A percentile compares a stretch with the other conserved stretches of the same genome.
phyloP scores from a whole-genome alignment of 768 basidiomycete genomes.

The Suillus brevipes region DNA sequence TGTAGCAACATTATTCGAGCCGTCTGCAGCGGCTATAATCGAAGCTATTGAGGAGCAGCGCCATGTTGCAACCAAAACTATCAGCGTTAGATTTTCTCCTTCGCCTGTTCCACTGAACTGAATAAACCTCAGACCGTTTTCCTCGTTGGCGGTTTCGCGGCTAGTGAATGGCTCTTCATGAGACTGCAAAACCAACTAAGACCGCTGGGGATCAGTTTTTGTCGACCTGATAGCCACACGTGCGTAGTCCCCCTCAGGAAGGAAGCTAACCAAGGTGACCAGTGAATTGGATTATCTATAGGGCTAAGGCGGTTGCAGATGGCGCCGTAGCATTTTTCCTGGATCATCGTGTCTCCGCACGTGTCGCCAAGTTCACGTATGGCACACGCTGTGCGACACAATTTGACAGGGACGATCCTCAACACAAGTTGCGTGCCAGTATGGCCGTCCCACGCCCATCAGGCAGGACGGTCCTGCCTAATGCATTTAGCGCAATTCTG shows the following conservation, averaged over 20 bases:
- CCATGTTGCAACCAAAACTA: slow-evolving; percentile 19
- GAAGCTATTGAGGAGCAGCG: slow-evolving; percentile 26
- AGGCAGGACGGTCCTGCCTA: slow-evolving; percentile 33
- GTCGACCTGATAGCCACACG: slow-evolving; percentile 55
- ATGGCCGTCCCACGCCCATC: slow-evolving; percentile 32
- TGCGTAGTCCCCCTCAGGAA: slow-evolving; percentile 20
- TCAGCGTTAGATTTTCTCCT: slow-evolving; percentile 20
- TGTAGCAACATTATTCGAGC: slow-evolving; percentile 33
- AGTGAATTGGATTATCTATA: slow-evolving; percentile 13
- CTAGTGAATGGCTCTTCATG: slow-evolving; percentile 43
- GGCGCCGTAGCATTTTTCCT: slow-evolving; percentile 46
- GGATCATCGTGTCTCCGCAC: slow-evolving; percentile 41
- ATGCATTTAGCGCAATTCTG: slow-evolving; percentile 33
- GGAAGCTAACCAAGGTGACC: not conserved
- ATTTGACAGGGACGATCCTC: slow-evolving; percentile 30
- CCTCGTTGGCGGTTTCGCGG: slow-evolving; percentile 47
- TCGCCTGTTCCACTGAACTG: slow-evolving; percentile 1
- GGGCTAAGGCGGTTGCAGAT: slow-evolving; percentile 48
- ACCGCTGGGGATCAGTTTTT: slow-evolving; percentile 39
- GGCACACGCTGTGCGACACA: slow-evolving; percentile 34
- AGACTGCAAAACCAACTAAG: slow-evolving; percentile 33
- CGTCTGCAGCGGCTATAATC: slow-evolving; percentile 23
- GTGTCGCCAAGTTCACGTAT: slow-evolving; percentile 42
- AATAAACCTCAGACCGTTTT: slow-evolving; percentile 34
- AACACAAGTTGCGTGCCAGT: slow-evolving; percentile 30